phyloP scores from a whole-genome alignment of 345 rosid genomes.

The Acer campestre region DNA sequence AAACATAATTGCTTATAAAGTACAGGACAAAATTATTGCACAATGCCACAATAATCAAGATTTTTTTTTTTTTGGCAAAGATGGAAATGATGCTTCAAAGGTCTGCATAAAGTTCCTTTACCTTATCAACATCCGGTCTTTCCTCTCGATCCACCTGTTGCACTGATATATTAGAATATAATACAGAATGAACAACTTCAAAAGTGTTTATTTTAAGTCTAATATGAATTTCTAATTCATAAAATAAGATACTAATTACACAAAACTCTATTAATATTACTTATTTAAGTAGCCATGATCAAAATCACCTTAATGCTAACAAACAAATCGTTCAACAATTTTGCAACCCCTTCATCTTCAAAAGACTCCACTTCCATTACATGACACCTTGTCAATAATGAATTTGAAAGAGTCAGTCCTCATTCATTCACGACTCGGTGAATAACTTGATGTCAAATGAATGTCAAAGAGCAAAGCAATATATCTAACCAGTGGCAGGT shows the following conservation, averaged over 20 bases:
- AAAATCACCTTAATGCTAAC: conserved; percentile 81
- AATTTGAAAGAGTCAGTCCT: conserved; percentile 14
- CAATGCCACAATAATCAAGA: neutral
- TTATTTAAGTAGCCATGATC: neutral
- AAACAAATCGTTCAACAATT: conserved; percentile 73
- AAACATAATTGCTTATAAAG: neutral
- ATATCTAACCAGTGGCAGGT: conserved; percentile 92
- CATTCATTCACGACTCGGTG: neutral
- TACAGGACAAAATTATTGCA: neutral
- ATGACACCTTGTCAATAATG: conserved; percentile 70
- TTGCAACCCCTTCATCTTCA: conserved; percentile 75
- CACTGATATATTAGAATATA: conserved; percentile 27
- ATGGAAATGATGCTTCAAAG: neutral
- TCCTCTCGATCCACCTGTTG: conserved; percentile 94
- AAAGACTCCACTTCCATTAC: conserved; percentile 97
- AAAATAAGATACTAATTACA: neutral
- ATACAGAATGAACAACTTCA: conserved; percentile 11
- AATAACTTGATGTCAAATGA: neutral
- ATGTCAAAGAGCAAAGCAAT: conserved; percentile 12
- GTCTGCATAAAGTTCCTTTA: conserved; percentile 26
- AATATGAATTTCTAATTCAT: neutral
- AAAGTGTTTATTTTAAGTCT: neutral
- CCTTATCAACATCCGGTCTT: conserved; percentile 97
- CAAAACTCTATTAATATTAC: neutral
- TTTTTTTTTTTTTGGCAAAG: neutral